phyloP scores from a whole-genome alignment of 192 early-diverging fungal species.

The Bifiguratus adelaidae region DNA sequence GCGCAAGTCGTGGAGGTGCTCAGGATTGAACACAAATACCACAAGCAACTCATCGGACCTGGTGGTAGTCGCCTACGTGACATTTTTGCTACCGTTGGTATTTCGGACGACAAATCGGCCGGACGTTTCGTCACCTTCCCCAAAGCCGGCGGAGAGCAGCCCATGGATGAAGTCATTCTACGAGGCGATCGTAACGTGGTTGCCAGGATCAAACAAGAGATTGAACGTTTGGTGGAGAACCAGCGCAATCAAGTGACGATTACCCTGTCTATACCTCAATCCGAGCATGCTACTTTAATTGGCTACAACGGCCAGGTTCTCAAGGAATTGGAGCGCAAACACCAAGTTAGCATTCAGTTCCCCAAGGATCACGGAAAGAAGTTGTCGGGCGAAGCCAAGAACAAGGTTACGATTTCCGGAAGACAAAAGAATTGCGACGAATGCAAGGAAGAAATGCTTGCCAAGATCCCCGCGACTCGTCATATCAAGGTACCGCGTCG shows the following conservation, averaged over 20 bases:
- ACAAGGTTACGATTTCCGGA: constrained; percentile 41
- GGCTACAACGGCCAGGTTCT: constrained; percentile 67
- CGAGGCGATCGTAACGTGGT: constrained; percentile 53
- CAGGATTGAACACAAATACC: constrained; percentile 36
- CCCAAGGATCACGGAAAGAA: constrained; percentile 17
- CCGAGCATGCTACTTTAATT: constrained; percentile 72
- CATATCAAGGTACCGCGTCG: constrained; percentile 38
- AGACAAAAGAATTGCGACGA: constrained; percentile 39
- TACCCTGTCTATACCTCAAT: constrained; percentile 52
- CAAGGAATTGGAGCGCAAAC: constrained; percentile 53
- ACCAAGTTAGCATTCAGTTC: constrained; percentile 57
- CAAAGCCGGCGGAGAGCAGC: constrained; percentile 19
- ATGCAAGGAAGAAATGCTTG: constrained; percentile 10
- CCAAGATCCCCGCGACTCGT: constrained; percentile 36
- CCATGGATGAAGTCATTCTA: constrained; percentile 43
- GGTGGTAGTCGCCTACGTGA: constrained; percentile 51
- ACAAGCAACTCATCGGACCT: constrained; percentile 57
- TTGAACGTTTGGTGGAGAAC: constrained; percentile 34
- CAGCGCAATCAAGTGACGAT: constrained; percentile 48
- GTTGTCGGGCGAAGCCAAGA: not conserved
- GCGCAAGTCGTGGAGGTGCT: constrained; percentile 38
- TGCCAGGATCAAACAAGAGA: constrained; percentile 27
- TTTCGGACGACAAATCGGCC: constrained; percentile 34
- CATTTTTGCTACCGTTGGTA: constrained; percentile 45
- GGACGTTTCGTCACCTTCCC: constrained; percentile 53